Evolutionary conservation across 192 early-diverging fungal species (phyloP).

Genomic region (Obelidium mucronatum): DNA sequence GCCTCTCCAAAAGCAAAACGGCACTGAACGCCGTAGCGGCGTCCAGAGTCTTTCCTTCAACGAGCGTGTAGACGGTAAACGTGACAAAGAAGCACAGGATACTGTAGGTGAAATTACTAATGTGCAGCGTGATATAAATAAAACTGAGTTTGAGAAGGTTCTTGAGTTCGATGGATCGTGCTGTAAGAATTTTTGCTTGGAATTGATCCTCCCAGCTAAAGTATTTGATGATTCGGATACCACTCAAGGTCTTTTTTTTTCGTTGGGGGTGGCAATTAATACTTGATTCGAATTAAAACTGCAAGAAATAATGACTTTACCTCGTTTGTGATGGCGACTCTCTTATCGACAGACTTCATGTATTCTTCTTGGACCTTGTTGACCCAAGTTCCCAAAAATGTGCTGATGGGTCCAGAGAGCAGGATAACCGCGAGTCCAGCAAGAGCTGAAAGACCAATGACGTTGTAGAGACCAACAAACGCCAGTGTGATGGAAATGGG

Average conservation of each 20-base stretch:
- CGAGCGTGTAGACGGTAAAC: slow-evolving; percentile 58
- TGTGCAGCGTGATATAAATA: slow-evolving; percentile 30
- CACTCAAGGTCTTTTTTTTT: slow-evolving; percentile 53
- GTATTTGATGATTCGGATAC: slow-evolving; percentile 67
- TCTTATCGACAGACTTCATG: slow-evolving; percentile 66
- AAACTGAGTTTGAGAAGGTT: slow-evolving; percentile 26
- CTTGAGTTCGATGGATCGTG: slow-evolving; percentile 40
- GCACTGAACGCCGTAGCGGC: slow-evolving; percentile 57
- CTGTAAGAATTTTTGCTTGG: slow-evolving; percentile 32
- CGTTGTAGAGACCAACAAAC: slow-evolving; percentile 34
- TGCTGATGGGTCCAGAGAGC: slow-evolving; percentile 39
- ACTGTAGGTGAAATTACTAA: slow-evolving; percentile 6
- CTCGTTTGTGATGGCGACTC: slow-evolving; percentile 84
- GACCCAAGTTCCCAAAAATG: slow-evolving; percentile 32
- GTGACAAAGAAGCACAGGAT: slow-evolving; percentile 53
- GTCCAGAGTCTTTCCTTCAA: slow-evolving; percentile 46
- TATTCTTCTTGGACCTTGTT: slow-evolving; percentile 43
- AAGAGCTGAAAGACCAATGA: slow-evolving; percentile 43
- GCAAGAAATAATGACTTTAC: slow-evolving; percentile 41
- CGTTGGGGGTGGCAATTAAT: neutral
- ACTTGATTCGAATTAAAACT: neutral
- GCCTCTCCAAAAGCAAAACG: slow-evolving; percentile 40
- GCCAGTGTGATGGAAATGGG: slow-evolving; percentile 37
- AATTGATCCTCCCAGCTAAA: slow-evolving; percentile 54
- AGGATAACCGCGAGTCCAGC: slow-evolving; percentile 44